Evolutionary conservation across 2,329 filamentous ascomycete species (phyloP).

Genomic region (Aspergillus quadricinctus): DNA sequence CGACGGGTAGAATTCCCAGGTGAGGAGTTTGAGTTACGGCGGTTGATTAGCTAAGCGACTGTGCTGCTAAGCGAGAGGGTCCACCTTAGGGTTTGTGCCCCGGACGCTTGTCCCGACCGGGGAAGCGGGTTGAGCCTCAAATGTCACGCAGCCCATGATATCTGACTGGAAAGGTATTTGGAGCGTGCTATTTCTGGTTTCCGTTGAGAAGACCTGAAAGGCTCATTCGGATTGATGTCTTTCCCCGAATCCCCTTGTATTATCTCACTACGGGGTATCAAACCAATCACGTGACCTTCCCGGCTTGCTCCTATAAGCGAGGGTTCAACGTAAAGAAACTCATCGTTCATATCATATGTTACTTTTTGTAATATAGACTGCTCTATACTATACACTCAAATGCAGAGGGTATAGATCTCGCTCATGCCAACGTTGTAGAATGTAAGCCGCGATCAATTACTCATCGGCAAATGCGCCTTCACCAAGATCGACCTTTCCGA

Average conservation of each 20-base stretch:
- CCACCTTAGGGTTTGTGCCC: constrained; percentile 37
- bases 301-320: neutral
- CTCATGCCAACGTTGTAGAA: constrained; percentile 8
- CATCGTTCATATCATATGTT: constrained; percentile 3
- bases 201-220: neutral
- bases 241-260: neutral
- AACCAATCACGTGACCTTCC: neutral
- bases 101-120: constrained; percentile 18
- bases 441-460: constrained; percentile 19
- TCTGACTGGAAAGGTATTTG: neutral
- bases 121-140: constrained; percentile 7
- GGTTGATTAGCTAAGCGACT: constrained; percentile 39
- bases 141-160: neutral
- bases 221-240: neutral
- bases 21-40: constrained; percentile 38
- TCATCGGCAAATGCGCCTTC: constrained; percentile 46
- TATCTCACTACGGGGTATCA: neutral
- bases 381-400: constrained; percentile 3
- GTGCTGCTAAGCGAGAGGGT: constrained; percentile 36
- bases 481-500: constrained; percentile 81
- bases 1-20: constrained; percentile 34
- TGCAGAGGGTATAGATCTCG: constrained; percentile 25
- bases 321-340: neutral
- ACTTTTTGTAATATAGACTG: neutral
- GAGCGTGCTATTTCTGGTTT: neutral